Percentiles rank a stretch among this genome's conserved stretches.
phyloP scores from a whole-genome alignment of 108 stramenopile genomes.

The Pelagomonas calceolata region DNA sequence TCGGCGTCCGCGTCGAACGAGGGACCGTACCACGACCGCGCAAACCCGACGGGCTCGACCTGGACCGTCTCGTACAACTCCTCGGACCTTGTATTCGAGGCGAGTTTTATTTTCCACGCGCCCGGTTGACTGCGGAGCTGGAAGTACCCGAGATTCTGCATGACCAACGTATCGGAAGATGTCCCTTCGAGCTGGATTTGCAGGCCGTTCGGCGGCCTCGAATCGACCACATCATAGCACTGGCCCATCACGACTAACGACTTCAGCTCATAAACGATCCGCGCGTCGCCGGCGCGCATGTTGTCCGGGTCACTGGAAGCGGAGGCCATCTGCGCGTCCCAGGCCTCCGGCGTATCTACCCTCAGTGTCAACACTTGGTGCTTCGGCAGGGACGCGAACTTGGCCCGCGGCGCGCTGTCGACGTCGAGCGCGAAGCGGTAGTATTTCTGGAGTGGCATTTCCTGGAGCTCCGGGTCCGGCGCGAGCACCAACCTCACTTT shows the following conservation, averaged over 20 bases:
- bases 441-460: constrained; percentile 73
- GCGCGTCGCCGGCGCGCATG: constrained; percentile 67
- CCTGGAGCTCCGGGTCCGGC: constrained; percentile 50
- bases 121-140: constrained; percentile 88
- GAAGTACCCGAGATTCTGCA: constrained; percentile 97
- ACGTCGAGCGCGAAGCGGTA: constrained; percentile 82
- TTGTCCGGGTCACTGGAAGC: constrained; percentile 90
- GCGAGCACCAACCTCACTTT: constrained; percentile 51
- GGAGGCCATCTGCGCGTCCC: constrained; percentile 78
- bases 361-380: constrained; percentile 80
- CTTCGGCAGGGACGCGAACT: constrained; percentile 67
- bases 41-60: constrained; percentile 7
- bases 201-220: constrained; percentile 75
- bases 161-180: constrained; percentile 74
- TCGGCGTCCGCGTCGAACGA: constrained; percentile 3
- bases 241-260: constrained; percentile 79
- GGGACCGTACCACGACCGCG: background rate
- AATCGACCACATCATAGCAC: constrained; percentile 58
- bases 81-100: constrained; percentile 53
- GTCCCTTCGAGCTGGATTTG: constrained; percentile 56
- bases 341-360: constrained; percentile 87
- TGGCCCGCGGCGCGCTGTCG: constrained; percentile 46
- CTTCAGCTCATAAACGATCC: constrained; percentile 71
- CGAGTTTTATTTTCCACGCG: constrained; percentile 68
- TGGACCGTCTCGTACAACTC: constrained; percentile 79